A percentile compares a stretch with the other conserved stretches of the same genome.
These are phyloP conservation scores for Kodamaea nitidulidarum DNA, from an alignment of 805 yeast genomes.

Conservation along the genomic window DNA sequence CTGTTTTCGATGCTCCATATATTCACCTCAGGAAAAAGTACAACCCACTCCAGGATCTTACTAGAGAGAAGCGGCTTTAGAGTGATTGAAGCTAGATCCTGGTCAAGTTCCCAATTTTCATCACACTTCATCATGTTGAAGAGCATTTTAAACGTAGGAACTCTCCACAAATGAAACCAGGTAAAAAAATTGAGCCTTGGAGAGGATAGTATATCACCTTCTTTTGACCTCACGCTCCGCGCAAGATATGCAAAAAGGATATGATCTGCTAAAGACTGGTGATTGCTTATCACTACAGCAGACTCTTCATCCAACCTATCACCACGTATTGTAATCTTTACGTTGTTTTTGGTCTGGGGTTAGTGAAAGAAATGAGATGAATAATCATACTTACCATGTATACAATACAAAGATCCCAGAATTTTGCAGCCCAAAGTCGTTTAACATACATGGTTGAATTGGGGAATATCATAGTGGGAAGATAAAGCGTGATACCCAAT, in stretches of 20 bases:
- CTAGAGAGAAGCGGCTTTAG: conserved; percentile 18
- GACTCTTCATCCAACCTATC: conserved; percentile 36
- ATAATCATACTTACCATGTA: conserved; percentile 8
- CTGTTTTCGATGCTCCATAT: conserved; percentile 50
- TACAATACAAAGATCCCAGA: conserved; percentile 14
- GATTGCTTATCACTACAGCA: conserved; percentile 51
- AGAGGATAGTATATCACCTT: conserved; percentile 14
- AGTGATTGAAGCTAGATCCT: conserved; percentile 23
- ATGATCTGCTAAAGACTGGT: conserved; percentile 65
- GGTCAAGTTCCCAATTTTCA: conserved; percentile 65
- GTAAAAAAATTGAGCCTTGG: conserved; percentile 58
- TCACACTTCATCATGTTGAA: conserved; percentile 51
- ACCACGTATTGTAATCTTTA: conserved; percentile 39
- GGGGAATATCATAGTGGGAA: conserved; percentile 8
- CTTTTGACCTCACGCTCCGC: conserved; percentile 20
- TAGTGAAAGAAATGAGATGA: conserved; percentile 7
- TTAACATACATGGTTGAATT: conserved; percentile 6
- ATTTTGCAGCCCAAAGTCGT: conserved; percentile 6
- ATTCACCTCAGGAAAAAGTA: conserved; percentile 83
- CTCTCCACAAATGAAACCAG: conserved; percentile 64
- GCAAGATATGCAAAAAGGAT: conserved; percentile 47
- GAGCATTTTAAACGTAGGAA: conserved; percentile 52
- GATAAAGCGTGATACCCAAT: background rate
- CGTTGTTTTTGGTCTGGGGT: conserved; percentile 30
- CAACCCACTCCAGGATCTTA: conserved; percentile 55